Evolutionary conservation across 352 stramenopile species (phyloP), one percentile per base, ranked within the genome.

Genomic region (Phytophthora boehmeriae): DNA sequence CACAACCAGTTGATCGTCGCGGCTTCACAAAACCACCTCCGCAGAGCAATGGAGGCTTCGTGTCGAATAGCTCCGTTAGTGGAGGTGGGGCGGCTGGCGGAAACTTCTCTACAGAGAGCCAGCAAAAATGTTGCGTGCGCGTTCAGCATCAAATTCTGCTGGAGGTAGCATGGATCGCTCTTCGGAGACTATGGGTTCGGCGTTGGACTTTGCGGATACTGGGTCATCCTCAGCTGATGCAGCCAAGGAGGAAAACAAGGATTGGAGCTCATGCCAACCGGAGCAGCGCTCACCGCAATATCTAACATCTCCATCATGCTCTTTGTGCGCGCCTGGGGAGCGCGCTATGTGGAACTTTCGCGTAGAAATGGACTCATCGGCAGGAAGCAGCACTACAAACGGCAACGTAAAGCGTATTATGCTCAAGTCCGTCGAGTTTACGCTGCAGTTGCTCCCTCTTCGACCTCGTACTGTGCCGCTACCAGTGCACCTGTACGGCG

Each of bases 361-460:
- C 19, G 82, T 96, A n/a, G 88, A 96, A 63, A 89, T 91, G 80
- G 88, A 95, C 44, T 75, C 54, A 22, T 70, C 63, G 2, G 75
- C 78, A 5, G 70, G 71, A 14, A 76, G 69, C 8, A 84, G 65
- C n/a, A 76, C 68, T 47, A 64, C 68, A 43, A 76, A 76, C 47
- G 71, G 71, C 11, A 79, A 57, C 22, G 71, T 93, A 11, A 94
- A 92, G 56, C 83, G 88, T 2, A 46, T 95, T 23, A 55, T 86
- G 68, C 85, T 96, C n/a, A 95, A 96, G 62, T 95, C 86, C 19
- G 86, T 96, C 20, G 88, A 96, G 58, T 96, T 96, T 58, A 96
- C 88, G 11, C 68, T 96, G 2, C 86, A 96, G 56, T 64, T 96
- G 11, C 66, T 96, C 19, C 88, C 88, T 8, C 63, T 92, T 51